These are phyloP conservation scores for Sphaerostilbella broomeana DNA, from an alignment of 2,329 filamentous ascomycete genomes.

Conservation along the genomic window DNA sequence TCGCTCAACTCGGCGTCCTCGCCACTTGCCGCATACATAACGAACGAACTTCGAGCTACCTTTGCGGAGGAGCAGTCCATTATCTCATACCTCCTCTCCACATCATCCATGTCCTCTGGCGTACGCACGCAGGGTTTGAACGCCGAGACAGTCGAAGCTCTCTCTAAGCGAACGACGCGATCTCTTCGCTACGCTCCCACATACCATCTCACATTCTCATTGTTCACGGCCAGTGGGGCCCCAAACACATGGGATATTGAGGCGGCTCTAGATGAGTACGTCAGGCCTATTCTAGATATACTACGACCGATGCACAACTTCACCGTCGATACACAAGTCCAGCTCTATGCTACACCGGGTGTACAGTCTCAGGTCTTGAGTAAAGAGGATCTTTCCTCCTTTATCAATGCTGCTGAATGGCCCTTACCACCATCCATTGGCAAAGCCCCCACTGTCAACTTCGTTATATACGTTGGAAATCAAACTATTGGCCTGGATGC, in stretches of 20 bases:
- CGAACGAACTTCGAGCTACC: constrained; percentile 66
- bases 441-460: constrained; percentile 88
- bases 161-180: constrained; percentile 67
- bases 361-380: constrained; percentile 59
- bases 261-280: constrained; percentile 68
- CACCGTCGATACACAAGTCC: constrained; percentile 91
- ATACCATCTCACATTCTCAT: constrained; percentile 91
- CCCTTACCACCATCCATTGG: constrained; percentile 91
- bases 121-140: constrained; percentile 39
- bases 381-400: constrained; percentile 84
- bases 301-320: constrained; percentile 86
- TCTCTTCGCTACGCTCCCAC: constrained; percentile 88
- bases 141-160: constrained; percentile 47
- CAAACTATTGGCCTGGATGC: constrained; percentile 56
- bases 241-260: constrained; percentile 93
- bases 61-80: constrained; percentile 87
- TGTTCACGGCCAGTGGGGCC: constrained; percentile 72
- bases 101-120: constrained; percentile 46
- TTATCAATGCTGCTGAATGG: constrained; percentile 98
- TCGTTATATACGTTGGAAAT: constrained; percentile 82
- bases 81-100: constrained; percentile 66
- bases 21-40: constrained; percentile 68
- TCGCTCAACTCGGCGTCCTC: constrained; percentile 64
- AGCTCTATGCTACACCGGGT: constrained; percentile 77
- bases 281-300: constrained; percentile 72